Percentiles rank a stretch among this genome's conserved stretches.
phyloP scores from a whole-genome alignment of 352 stramenopile genomes.

The Saprolegnia parasitica region DNA sequence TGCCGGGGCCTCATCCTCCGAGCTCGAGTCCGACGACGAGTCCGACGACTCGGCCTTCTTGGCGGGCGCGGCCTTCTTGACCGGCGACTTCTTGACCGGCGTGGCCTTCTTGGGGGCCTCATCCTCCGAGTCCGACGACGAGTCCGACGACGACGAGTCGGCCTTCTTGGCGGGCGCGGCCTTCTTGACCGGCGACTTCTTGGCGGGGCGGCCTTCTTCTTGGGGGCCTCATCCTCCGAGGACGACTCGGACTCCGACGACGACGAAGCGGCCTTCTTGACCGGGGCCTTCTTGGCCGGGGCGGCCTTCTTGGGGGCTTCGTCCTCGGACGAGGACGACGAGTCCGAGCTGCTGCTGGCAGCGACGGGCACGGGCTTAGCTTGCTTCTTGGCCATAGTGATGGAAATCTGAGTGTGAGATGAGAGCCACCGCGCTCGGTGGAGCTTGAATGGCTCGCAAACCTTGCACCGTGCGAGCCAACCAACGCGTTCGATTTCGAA shows the following conservation, averaged over 20 bases:
- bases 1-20: conserved; percentile 38
- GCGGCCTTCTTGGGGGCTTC: conserved; percentile 34
- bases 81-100: conserved; percentile 37
- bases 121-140: conserved; percentile 29
- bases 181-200: conserved; percentile 9
- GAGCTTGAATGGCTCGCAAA: conserved; percentile 27
- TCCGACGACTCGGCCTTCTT: conserved; percentile 46
- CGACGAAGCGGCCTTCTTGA: conserved; percentile 28
- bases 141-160: conserved; percentile 20
- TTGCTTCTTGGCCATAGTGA: conserved; percentile 29
- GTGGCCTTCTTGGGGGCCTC: conserved; percentile 27
- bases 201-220: conserved; percentile 31
- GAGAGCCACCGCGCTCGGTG: neutral
- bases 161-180: conserved; percentile 5
- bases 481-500: conserved; percentile 6
- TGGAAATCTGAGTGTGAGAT: conserved; percentile 6
- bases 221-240: conserved; percentile 34
- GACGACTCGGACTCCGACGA: conserved; percentile 29
- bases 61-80: conserved; percentile 33
- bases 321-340: conserved; percentile 31
- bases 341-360: conserved; percentile 28
- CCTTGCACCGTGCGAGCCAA: conserved; percentile 6
- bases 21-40: conserved; percentile 32
- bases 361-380: conserved; percentile 23
- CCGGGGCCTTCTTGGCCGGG: conserved; percentile 26